Percentiles rank a stretch among this genome's conserved stretches.
These are phyloP conservation scores for Balamuthia mandrillaris DNA, from an alignment of 208 protist genomes.

Conservation along the genomic window DNA sequence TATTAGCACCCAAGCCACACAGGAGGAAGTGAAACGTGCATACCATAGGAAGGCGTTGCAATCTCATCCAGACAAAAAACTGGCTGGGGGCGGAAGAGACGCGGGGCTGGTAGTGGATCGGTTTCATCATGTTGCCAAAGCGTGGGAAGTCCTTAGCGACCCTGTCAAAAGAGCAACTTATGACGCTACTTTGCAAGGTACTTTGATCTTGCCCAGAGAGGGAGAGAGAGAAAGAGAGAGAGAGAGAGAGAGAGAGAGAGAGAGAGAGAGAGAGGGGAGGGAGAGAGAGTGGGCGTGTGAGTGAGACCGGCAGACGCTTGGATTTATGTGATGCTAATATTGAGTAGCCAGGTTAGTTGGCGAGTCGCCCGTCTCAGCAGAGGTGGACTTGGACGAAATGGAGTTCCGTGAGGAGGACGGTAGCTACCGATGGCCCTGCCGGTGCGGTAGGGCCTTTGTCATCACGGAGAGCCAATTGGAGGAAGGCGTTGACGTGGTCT, in stretches of 20 bases:
- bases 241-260: too few species aligned
- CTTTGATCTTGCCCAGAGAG: neutral
- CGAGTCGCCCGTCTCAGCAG: neutral
- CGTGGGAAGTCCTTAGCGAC: neutral
- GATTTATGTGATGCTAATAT: too few species aligned
- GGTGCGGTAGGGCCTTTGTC: too few species aligned
- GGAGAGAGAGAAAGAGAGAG: too few species aligned
- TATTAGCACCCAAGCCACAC: neutral
- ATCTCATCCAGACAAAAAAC: neutral
- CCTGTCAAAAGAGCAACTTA: neutral
- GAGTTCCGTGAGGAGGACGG: neutral
- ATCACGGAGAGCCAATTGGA: too few species aligned
- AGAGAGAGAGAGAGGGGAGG: neutral
- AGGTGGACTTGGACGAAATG: constrained; percentile 22
- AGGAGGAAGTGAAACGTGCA: neutral
- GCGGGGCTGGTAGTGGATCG: neutral
- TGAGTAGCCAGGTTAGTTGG: neutral
- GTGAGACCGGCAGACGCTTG: neutral
- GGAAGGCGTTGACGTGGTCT: too few species aligned
- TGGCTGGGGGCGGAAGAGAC: neutral
- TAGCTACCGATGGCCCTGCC: neutral
- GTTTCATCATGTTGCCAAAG: neutral
- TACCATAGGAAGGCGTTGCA: neutral
- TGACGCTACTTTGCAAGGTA: neutral
- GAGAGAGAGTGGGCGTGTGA: neutral